Evolutionary conservation across 495 filamentous ascomycete species (phyloP).

Genomic region (Aspergillus cristatus): DNA sequence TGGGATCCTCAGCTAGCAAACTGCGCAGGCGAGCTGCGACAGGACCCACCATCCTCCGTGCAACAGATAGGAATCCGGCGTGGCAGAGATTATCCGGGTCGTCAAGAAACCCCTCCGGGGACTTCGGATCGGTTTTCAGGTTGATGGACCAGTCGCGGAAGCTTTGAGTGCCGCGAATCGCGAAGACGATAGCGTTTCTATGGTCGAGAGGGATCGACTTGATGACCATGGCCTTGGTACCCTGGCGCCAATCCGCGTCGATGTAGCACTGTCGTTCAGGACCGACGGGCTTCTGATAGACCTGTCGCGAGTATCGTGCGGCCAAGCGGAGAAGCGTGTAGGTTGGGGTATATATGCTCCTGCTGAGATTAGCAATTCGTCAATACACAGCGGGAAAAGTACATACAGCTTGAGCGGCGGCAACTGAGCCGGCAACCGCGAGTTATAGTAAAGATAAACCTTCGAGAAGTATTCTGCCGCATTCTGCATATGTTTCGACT

Average conservation of each 20-base stretch:
- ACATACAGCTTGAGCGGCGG: conserved; percentile 56
- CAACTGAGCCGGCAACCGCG: conserved; percentile 57
- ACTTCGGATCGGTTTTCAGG: conserved; percentile 52
- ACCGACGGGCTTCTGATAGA: conserved; percentile 54
- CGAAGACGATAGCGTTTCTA: conserved; percentile 68
- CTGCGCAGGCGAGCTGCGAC: conserved; percentile 59
- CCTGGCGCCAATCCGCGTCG: conserved; percentile 56
- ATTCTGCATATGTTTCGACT: conserved; percentile 6
- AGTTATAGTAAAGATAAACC: conserved; percentile 69
- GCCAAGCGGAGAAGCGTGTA: conserved; percentile 67
- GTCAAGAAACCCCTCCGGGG: conserved; percentile 60
- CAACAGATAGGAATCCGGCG: conserved; percentile 65
- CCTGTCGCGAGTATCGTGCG: conserved; percentile 61
- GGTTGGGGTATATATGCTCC: conserved; percentile 50
- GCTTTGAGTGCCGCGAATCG: conserved; percentile 67
- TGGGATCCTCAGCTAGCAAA: conserved; percentile 60
- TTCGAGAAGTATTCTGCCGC: conserved; percentile 58
- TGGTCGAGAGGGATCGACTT: conserved; percentile 67
- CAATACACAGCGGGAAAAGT: too few species aligned
- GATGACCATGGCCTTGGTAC: conserved; percentile 78
- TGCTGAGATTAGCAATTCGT: too few species aligned
- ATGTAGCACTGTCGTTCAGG: conserved; percentile 55
- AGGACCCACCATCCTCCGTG: conserved; percentile 61
- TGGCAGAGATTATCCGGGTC: conserved; percentile 70
- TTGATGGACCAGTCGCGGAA: conserved; percentile 85